Evolutionary conservation across 495 filamentous ascomycete species (phyloP).

Genomic region (Daldinia bambusicola): DNA sequence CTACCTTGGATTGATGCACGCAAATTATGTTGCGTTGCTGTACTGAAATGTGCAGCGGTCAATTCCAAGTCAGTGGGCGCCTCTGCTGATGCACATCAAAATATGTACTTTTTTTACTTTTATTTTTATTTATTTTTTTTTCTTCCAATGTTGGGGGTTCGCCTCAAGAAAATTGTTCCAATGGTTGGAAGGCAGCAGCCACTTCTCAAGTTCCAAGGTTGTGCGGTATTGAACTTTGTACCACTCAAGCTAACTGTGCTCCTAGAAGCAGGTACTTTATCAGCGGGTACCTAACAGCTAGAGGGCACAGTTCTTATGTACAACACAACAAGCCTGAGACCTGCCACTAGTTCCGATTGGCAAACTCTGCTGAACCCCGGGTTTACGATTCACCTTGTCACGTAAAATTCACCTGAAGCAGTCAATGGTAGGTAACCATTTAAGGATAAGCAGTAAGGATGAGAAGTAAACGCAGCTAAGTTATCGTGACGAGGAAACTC

Average conservation of each 20-base stretch:
- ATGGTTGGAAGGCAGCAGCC: slow-evolving; percentile 19
- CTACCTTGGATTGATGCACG: slow-evolving; percentile 16
- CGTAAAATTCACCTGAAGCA: too few species aligned
- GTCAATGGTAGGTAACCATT: too few species aligned
- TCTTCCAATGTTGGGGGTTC: slow-evolving; percentile 11
- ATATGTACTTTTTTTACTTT: too few species aligned
- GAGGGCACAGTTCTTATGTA: not conserved
- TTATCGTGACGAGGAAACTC: not conserved
- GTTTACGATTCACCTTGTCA: not conserved
- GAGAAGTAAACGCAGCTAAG: too few species aligned
- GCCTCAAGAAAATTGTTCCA: slow-evolving; percentile 21
- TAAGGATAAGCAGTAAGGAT: too few species aligned
- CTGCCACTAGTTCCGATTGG: slow-evolving; percentile 3
- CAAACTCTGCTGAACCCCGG: not conserved
- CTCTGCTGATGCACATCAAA: slow-evolving; percentile 19
- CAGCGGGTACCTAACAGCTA: not conserved
- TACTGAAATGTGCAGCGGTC: slow-evolving; percentile 8
- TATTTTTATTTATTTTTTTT: too few species aligned
- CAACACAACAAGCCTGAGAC: not conserved
- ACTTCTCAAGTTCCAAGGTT: too few species aligned
- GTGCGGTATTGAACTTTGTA: not conserved
- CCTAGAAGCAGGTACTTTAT: not conserved
- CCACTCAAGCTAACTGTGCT: not conserved
- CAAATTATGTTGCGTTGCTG: slow-evolving; percentile 11
- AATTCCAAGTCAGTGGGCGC: slow-evolving; percentile 1